Conservation (phyloP, 2,329 filamentous ascomycete genomes). For the Aspergillus sp. region DNA sequence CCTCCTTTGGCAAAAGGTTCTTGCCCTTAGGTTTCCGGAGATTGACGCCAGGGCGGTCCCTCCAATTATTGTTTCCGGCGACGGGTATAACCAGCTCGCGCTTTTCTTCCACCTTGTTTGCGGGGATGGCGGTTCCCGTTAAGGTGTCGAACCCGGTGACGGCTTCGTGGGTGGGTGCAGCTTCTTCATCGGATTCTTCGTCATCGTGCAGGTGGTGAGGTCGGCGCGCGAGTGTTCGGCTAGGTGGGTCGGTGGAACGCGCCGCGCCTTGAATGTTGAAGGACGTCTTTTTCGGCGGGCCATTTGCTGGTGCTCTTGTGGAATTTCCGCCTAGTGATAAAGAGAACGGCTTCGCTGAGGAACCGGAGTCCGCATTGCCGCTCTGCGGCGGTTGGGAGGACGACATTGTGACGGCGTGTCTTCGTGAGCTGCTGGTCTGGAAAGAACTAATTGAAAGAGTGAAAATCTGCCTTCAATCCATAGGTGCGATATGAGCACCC, state of each 20-base stretch:
- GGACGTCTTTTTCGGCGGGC: slow-evolving; percentile 32
- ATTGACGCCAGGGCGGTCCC: slow-evolving; percentile 37
- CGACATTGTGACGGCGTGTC: slow-evolving; percentile 16
- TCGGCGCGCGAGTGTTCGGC: slow-evolving; percentile 29
- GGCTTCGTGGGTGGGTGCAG: slow-evolving; percentile 42
- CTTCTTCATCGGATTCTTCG: slow-evolving; percentile 61
- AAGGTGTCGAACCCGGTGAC: slow-evolving; percentile 58
- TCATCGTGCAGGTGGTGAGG: slow-evolving; percentile 36
- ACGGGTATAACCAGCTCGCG: slow-evolving; percentile 76
- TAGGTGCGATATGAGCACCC: neutral
- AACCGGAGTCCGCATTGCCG: slow-evolving; percentile 9
- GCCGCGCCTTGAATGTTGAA: slow-evolving; percentile 36
- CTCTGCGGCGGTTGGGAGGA: slow-evolving; percentile 16
- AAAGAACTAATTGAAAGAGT: too few relatives aligned
- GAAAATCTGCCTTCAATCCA: neutral
- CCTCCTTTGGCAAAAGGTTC: slow-evolving; percentile 61
- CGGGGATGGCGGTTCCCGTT: slow-evolving; percentile 41
- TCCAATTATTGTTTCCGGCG: slow-evolving; percentile 80
- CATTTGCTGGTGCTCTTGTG: slow-evolving; percentile 35
- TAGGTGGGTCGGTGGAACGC: slow-evolving; percentile 17
- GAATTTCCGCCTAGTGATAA: slow-evolving; percentile 36
- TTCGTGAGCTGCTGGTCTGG: neutral
- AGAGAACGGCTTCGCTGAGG: slow-evolving; percentile 39
- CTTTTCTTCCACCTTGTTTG: slow-evolving; percentile 47
- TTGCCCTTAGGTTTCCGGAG: slow-evolving; percentile 61